Evolutionary conservation across 805 yeast species (phyloP).

Genomic region (Wickerhamomyces kurtzmanii): DNA sequence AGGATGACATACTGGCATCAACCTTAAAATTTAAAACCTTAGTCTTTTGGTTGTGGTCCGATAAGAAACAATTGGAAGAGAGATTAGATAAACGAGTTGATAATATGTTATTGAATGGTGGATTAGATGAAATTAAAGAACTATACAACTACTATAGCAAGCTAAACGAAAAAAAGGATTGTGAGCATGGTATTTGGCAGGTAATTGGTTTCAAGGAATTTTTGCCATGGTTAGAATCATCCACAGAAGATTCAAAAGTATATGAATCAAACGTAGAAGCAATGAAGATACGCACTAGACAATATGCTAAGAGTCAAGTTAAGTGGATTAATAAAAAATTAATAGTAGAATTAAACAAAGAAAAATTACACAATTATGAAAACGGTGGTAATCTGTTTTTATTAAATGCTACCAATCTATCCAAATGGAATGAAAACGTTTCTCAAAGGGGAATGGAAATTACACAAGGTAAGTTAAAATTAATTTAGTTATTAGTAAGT

Average conservation of each 20-base stretch:
- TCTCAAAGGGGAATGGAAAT: slow-evolving; percentile 43
- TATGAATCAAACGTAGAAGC: slow-evolving; percentile 44
- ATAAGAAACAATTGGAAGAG: slow-evolving; percentile 40
- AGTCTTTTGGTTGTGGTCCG: slow-evolving; percentile 77
- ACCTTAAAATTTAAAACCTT: slow-evolving; percentile 51
- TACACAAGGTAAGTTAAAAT: slow-evolving; percentile 23
- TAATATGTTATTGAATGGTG: slow-evolving; percentile 67
- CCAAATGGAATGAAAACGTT: slow-evolving; percentile 51
- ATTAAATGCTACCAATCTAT: slow-evolving; percentile 69
- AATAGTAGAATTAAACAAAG: slow-evolving; percentile 46
- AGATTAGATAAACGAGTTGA: slow-evolving; percentile 79
- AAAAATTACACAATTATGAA: slow-evolving; percentile 30
- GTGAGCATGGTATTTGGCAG: slow-evolving; percentile 82
- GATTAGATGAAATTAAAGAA: slow-evolving; percentile 55
- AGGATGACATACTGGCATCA: slow-evolving; percentile 29
- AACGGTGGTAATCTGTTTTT: slow-evolving; percentile 60
- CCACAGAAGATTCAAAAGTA: slow-evolving; percentile 7
- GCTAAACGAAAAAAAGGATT: slow-evolving; percentile 30
- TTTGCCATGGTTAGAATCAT: slow-evolving; percentile 49
- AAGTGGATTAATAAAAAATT: slow-evolving; percentile 81
- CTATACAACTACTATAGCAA: slow-evolving; percentile 36
- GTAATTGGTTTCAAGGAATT: slow-evolving; percentile 92
- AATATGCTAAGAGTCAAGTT: slow-evolving; percentile 80
- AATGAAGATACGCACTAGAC: slow-evolving; percentile 80
- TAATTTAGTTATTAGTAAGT: not conserved